These are phyloP conservation scores for Penicillium sp. DNA, from an alignment of 2,329 filamentous ascomycete species.

Conservation along the genomic window DNA sequence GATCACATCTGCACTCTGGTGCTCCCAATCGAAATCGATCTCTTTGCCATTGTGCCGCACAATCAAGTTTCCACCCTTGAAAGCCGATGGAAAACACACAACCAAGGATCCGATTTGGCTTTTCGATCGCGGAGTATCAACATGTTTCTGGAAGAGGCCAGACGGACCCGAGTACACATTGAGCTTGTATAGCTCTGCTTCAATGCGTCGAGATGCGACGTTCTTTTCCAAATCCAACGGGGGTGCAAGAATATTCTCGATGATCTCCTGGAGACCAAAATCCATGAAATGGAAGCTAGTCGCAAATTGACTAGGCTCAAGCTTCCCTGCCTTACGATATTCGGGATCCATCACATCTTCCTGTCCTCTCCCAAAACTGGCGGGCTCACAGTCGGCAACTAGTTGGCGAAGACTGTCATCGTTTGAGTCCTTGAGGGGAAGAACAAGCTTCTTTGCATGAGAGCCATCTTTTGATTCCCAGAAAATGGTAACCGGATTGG, in stretches of 20 bases:
- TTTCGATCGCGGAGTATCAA: slow-evolving; percentile 54
- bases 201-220: slow-evolving; percentile 35
- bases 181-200: slow-evolving; percentile 59
- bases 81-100: slow-evolving; percentile 47
- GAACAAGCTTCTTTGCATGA: neutral
- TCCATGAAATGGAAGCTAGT: slow-evolving; percentile 55
- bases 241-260: slow-evolving; percentile 50
- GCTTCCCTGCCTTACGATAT: slow-evolving; percentile 55
- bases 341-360: slow-evolving; percentile 53
- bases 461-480: neutral
- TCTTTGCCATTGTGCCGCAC: slow-evolving; percentile 34
- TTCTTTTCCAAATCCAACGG: slow-evolving; percentile 12
- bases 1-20: slow-evolving; percentile 20
- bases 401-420: slow-evolving; percentile 19
- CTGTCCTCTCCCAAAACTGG: slow-evolving; percentile 50
- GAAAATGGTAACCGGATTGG: neutral
- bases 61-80: slow-evolving; percentile 34
- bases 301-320: slow-evolving; percentile 51
- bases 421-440: neutral
- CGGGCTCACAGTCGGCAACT: slow-evolving; percentile 41
- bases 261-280: slow-evolving; percentile 52
- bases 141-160: slow-evolving; percentile 52
- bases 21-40: slow-evolving; percentile 30
- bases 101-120: slow-evolving; percentile 57
- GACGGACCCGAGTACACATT: slow-evolving; percentile 57